Conservation (phyloP, 2,329 filamentous ascomycete species). For the Cryphonectria naterciae region DNA sequence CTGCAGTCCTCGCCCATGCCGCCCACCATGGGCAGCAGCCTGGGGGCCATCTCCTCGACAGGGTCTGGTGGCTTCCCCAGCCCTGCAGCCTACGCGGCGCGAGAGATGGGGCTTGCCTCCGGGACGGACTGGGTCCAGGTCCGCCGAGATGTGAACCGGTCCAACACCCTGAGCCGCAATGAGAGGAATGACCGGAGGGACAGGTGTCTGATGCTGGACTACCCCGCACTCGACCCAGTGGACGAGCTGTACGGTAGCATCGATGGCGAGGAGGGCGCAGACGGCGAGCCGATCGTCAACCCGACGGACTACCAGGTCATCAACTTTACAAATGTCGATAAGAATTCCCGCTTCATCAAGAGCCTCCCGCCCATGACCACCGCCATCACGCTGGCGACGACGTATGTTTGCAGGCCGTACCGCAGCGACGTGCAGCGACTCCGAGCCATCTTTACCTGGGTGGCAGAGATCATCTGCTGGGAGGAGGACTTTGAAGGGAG, state of each 20-base stretch:
- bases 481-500: slow-evolving; percentile 88
- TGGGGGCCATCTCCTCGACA: slow-evolving; percentile 32
- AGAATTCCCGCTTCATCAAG: slow-evolving; percentile 89
- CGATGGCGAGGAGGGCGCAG: slow-evolving; percentile 86
- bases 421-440: slow-evolving; percentile 91
- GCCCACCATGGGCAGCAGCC: slow-evolving; percentile 45
- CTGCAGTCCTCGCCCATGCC: slow-evolving; percentile 42
- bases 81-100: slow-evolving; percentile 49
- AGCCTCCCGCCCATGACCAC: slow-evolving; percentile 82
- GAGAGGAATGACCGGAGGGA: slow-evolving; percentile 85
- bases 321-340: slow-evolving; percentile 88
- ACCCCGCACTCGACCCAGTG: slow-evolving; percentile 84
- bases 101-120: slow-evolving; percentile 70
- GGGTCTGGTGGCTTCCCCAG: slow-evolving; percentile 46
- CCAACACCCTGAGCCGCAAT: slow-evolving; percentile 88
- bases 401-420: slow-evolving; percentile 92
- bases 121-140: slow-evolving; percentile 95
- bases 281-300: slow-evolving; percentile 81
- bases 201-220: slow-evolving; percentile 91
- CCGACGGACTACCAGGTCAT: slow-evolving; percentile 80
- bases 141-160: slow-evolving; percentile 90
- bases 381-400: slow-evolving; percentile 80
- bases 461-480: slow-evolving; percentile 92
- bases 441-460: slow-evolving; percentile 96
- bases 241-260: slow-evolving; percentile 84